Evolutionary conservation across 345 rosid species (phyloP), one percentile per base, ranked within the genome.

Genomic region (Cardamine chenopodiifolia): DNA sequence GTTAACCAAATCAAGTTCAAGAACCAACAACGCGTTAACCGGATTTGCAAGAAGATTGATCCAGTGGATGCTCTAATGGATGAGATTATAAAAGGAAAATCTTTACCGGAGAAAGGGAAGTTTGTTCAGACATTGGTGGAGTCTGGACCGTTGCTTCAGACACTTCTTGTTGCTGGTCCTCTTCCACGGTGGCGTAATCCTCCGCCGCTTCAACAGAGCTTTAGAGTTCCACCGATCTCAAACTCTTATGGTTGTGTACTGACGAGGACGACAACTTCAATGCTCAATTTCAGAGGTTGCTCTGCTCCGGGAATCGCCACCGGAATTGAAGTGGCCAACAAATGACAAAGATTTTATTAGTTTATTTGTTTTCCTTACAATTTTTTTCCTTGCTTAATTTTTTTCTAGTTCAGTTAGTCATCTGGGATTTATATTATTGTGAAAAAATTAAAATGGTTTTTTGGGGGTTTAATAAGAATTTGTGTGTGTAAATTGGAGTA

Each of bases 111-210:
- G 47, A 83, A 84, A 48, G 99, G 99, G 9, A 86, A 85, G 77
- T 85, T 96, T 26, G 65, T 96, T 73, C 83, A 90, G 29, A 75
- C 91, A 6, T 86, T 96, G 25, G 82, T 83, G 82, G 91, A 84
- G 26, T 83, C 93, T 2, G 96, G 95, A 0, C 99, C 98, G 53
- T 90, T 96, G 29, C 90, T 96, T 34, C 86, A 85, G 42, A 85
- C 90, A 1, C 86, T 92, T 37, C 85, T 90, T 2, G 87, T 92
- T n/a, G 87, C 99, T 0, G 99, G 97, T 20, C 98, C 91, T 0
- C 89, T 96, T 50, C 99, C 99, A 11, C 78, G 73, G 75, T 96
- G 99, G 98, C 81, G 96, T 64, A 92, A 96, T 44, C 99, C 98
- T n/a, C 99, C 99, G 18, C 90, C 96, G 32, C 19, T 83, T 62